Conservation (phyloP, 2,329 filamentous ascomycete species). For the Ploettnerulaceae sp. region DNA sequence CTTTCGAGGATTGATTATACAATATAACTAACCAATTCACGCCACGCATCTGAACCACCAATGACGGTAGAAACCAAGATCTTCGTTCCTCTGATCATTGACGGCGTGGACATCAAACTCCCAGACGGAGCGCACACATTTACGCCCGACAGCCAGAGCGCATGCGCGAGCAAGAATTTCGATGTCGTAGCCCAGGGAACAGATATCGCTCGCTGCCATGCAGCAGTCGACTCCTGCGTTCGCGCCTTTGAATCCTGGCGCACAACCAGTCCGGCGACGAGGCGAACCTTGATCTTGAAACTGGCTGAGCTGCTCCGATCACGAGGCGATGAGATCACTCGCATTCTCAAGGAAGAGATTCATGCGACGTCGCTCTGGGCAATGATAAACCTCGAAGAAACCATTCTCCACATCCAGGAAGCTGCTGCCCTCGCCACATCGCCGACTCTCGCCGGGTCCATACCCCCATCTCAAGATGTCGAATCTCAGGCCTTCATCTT, state of each 20-base stretch:
- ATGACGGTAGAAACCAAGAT: too few species aligned
- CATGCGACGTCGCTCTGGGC: slow-evolving; percentile 6
- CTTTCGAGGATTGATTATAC: too few species aligned
- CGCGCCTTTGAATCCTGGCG: slow-evolving; percentile 9
- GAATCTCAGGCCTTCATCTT: slow-evolving; percentile 11
- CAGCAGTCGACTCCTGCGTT: slow-evolving; percentile 12
- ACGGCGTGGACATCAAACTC: too few species aligned
- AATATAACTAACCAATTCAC: too few species aligned
- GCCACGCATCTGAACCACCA: too few species aligned
- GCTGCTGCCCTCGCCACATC: slow-evolving; percentile 12
- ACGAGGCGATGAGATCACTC: slow-evolving; percentile 3
- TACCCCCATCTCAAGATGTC: not conserved
- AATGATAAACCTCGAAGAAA: slow-evolving; percentile 13
- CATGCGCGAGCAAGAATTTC: too few species aligned
- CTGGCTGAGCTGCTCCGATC: slow-evolving; percentile 5
- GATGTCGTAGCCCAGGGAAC: slow-evolving; percentile 4
- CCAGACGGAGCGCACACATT: too few species aligned
- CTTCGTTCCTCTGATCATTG: too few species aligned
- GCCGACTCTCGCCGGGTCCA: not conserved
- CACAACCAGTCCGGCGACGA: not conserved
- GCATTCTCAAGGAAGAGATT: slow-evolving; percentile 15
- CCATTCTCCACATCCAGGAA: slow-evolving; percentile 10
- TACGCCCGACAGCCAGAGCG: too few species aligned
- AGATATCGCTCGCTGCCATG: slow-evolving; percentile 1
- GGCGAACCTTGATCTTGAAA: slow-evolving; percentile 1